Percentiles rank a stretch among this genome's conserved stretches.
phyloP scores from a whole-genome alignment of 148 eudicot genomes.

The Rheum nobile region DNA sequence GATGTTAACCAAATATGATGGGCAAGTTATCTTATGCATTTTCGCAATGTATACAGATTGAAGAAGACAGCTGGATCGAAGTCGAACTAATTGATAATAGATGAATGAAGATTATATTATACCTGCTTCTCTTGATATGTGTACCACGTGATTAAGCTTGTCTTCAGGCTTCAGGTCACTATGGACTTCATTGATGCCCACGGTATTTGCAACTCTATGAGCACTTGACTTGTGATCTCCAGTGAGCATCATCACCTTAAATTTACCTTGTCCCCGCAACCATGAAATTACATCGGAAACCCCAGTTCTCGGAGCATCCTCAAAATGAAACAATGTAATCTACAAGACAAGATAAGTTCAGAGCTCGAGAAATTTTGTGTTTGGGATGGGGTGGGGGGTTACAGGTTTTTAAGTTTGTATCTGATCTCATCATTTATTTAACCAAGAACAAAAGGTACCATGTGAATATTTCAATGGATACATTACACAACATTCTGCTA shows the following conservation, averaged over 20 bases:
- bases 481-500: not conserved
- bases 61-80: not conserved
- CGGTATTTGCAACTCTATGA: slow-evolving; percentile 71
- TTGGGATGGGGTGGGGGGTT: not conserved
- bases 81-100: not conserved
- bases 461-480: not conserved
- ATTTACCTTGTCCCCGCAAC: slow-evolving; percentile 52
- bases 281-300: slow-evolving; percentile 55
- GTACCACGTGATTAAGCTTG: slow-evolving; percentile 88
- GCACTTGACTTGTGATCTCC: slow-evolving; percentile 97
- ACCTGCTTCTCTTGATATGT: slow-evolving; percentile 80
- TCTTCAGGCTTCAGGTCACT: slow-evolving; percentile 92
- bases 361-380: not conserved
- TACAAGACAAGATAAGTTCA: slow-evolving; percentile 10
- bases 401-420: not conserved
- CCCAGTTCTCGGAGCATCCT: slow-evolving; percentile 81
- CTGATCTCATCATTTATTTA: not conserved
- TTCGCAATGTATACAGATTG: not conserved
- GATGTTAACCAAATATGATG: no score
- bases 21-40: not conserved
- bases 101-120: not conserved
- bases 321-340: slow-evolving; percentile 92
- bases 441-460: not conserved
- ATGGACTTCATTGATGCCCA: slow-evolving; percentile 77
- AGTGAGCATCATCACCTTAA: slow-evolving; percentile 82